A percentile compares a stretch with the other conserved stretches of the same genome.
Conservation (phyloP, 495 filamentous ascomycete genomes). For the Tetracladium marchalianum region DNA sequence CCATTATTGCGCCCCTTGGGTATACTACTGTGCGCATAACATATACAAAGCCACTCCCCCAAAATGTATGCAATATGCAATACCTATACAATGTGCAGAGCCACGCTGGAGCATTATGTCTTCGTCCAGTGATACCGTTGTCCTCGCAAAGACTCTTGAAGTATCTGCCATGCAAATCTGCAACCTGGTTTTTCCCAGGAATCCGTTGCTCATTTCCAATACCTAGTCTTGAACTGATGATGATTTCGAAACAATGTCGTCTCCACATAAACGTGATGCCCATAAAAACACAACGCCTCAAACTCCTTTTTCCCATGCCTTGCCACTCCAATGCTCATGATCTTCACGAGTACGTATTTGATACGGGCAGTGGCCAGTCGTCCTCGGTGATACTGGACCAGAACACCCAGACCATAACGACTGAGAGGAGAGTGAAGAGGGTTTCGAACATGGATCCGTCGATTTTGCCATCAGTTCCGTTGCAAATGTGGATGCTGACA, state of each 20-base stretch:
- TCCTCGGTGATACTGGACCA: conserved; percentile 99
- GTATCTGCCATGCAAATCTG: too few relatives aligned
- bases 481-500: conserved; percentile 81
- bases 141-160: too few relatives aligned
- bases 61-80: too few relatives aligned
- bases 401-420: conserved; percentile 82
- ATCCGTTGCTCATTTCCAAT: too few relatives aligned
- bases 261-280: conserved; percentile 8
- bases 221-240: background rate
- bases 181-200: too few relatives aligned
- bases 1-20: too few relatives aligned
- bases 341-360: conserved; percentile 17
- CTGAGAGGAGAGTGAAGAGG: conserved; percentile 76
- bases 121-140: too few relatives aligned
- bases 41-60: too few relatives aligned
- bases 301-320: conserved; percentile 18
- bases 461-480: conserved; percentile 71
- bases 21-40: too few relatives aligned
- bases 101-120: too few relatives aligned
- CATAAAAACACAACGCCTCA: conserved; percentile 5
- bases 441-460: conserved; percentile 92
- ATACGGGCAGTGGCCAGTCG: conserved; percentile 76
- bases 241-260: conserved; percentile 18
- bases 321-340: background rate
- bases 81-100: too few relatives aligned